Evolutionary conservation across 2,329 filamentous ascomycete genomes (phyloP).

Genomic region (Colletotrichum endophyticum): DNA sequence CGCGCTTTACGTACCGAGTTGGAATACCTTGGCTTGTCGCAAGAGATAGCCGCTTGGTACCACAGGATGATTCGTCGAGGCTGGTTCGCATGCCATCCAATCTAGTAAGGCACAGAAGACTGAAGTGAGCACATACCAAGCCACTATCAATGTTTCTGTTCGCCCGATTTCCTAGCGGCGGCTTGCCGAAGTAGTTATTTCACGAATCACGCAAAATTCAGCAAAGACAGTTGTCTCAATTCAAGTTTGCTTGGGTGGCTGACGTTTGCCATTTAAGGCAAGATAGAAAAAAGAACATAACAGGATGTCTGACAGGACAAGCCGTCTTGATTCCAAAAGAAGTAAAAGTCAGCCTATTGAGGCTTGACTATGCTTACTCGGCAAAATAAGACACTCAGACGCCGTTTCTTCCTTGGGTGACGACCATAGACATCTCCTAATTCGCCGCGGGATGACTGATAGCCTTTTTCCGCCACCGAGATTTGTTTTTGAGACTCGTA

Average conservation of each 20-base stretch:
- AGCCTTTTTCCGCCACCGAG: neutral
- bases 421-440: neutral
- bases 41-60: neutral
- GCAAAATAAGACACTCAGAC: neutral
- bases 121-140: neutral
- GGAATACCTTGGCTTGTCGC: neutral
- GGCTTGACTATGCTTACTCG: neutral
- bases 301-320: neutral
- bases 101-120: neutral
- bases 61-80: neutral
- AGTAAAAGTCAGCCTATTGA: neutral
- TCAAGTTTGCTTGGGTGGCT: neutral
- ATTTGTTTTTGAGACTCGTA: neutral
- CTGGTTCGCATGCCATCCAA: neutral
- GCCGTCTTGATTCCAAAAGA: neutral
- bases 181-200: neutral
- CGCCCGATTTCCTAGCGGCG: neutral
- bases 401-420: neutral
- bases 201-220: neutral
- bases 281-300: neutral
- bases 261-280: neutral
- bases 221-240: neutral
- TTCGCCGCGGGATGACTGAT: fast-evolving
- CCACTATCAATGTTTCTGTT: neutral
- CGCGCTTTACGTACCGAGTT: neutral